Conservation (phyloP, 163 green algal species). For the Trebouxia gelatinosa region DNA sequence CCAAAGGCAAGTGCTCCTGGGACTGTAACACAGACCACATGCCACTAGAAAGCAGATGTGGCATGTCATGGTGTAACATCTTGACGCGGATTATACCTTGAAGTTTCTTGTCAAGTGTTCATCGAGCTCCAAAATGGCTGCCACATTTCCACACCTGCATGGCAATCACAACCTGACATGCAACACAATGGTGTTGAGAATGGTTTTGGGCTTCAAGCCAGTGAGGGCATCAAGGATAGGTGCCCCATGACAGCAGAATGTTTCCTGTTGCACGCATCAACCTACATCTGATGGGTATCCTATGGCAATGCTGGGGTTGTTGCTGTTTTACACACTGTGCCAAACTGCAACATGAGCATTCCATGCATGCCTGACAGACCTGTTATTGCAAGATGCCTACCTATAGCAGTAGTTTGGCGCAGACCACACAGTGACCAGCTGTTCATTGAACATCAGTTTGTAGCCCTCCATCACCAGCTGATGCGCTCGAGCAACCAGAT, state of each 20-base stretch:
- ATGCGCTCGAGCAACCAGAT: conserved; percentile 90
- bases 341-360: too few species aligned
- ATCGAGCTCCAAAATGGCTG: conserved; percentile 94
- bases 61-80: not conserved
- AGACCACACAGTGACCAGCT: conserved; percentile 84
- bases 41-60: not conserved
- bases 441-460: conserved; percentile 84
- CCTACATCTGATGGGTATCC: too few species aligned
- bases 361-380: too few species aligned
- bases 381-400: too few species aligned
- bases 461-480: conserved; percentile 99
- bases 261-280: too few species aligned
- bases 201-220: too few species aligned
- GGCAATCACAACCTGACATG: not conserved
- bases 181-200: too few species aligned
- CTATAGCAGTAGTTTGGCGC: conserved; percentile 89
- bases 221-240: too few species aligned
- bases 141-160: conserved; percentile 81
- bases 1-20: not conserved
- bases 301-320: too few species aligned
- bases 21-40: not conserved
- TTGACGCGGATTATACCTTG: conserved; percentile 35
- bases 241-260: too few species aligned
- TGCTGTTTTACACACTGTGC: too few species aligned
- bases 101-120: conserved; percentile 85